Conservation (phyloP, 2,329 filamentous ascomycete genomes). For the Phyllachora maydis region DNA sequence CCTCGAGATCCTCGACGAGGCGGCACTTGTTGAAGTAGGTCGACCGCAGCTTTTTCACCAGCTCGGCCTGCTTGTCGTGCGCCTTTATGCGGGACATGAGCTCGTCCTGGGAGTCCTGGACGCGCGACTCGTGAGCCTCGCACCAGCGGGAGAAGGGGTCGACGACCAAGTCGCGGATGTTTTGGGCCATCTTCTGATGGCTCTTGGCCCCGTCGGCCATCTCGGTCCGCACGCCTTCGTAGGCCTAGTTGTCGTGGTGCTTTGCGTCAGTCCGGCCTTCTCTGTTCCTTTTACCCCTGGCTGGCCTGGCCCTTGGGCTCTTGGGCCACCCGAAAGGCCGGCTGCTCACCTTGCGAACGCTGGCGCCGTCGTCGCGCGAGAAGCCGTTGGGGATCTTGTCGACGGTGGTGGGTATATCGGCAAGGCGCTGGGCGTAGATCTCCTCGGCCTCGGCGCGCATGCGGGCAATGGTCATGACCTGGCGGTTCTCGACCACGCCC, state of each 20-base stretch:
- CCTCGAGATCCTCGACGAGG: slow-evolving; percentile 85
- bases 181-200: slow-evolving; percentile 90
- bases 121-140: slow-evolving; percentile 75
- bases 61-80: slow-evolving; percentile 78
- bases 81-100: slow-evolving; percentile 78
- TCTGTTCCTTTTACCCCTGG: too few relatives aligned
- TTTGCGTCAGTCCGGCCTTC: too few relatives aligned
- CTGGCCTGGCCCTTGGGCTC: too few relatives aligned
- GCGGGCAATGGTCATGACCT: slow-evolving; percentile 76
- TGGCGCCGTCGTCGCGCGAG: slow-evolving; percentile 80
- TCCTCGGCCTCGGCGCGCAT: slow-evolving; percentile 95
- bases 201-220: slow-evolving; percentile 81
- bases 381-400: slow-evolving; percentile 76
- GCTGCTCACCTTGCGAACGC: slow-evolving; percentile 81
- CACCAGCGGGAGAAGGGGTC: slow-evolving; percentile 92
- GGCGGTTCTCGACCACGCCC: slow-evolving; percentile 84
- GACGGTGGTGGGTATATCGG: slow-evolving; percentile 61
- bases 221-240: slow-evolving; percentile 77
- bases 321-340: too few relatives aligned
- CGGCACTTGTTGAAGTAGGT: slow-evolving; percentile 99
- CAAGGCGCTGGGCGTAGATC: slow-evolving; percentile 59
- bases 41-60: slow-evolving; percentile 80
- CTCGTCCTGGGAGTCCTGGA: slow-evolving; percentile 89
- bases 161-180: slow-evolving; percentile 88
- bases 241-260: slow-evolving; percentile 42